Base-by-base conservation (phyloP, 2,329 filamentous ascomycete genomes). In the Periglandula ipomoeae region DNA sequence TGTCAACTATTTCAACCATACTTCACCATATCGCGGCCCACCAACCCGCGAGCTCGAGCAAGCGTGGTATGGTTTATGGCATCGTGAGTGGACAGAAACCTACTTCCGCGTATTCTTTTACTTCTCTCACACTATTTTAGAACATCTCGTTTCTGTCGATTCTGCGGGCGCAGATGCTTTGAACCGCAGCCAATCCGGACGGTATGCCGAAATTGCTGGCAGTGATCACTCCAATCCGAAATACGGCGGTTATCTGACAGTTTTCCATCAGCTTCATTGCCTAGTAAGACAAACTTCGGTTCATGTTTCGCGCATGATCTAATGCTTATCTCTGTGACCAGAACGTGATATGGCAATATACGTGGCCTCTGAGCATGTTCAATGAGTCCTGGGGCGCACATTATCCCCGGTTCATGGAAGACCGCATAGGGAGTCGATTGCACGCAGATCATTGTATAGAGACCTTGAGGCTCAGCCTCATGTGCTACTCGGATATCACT, bases 261-360 rank as follows among this genome's bases (percentile, higher is more conserved):
- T n/a, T n/a, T n/a, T n/a, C 26, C 42, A 44, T 27, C 42, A 44
- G 17, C 42, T 44, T 11, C 42, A 44, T 17, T 44, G 42, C 19
- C 42, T 44, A 8, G 42, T 44, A 44, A 35, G 42, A 22, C 27
- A n/a, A n/a, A n/a, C n/a, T n/a, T n/a, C n/a, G n/a, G n/a, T n/a
- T n/a, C n/a, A n/a, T n/a, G n/a, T n/a, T n/a, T n/a, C n/a, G n/a
- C n/a, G n/a, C n/a, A n/a, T n/a, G n/a, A n/a, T n/a, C n/a, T n/a
- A n/a, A n/a, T n/a, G n/a, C n/a, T n/a, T n/a, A n/a, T n/a, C n/a
- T n/a, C n/a, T n/a, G n/a, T 44, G 8, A 20, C n/a, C 26, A 44
- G 42, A 44, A 44, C 27, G 15, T 34, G 19, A 27, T 44, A n/a
- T 27, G 42, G 4, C 42, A 44, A 20, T 35, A 44, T 26, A 20